Evolutionary conservation across 306 rosid species (phyloP).

Genomic region (Coriaria nepalensis): DNA sequence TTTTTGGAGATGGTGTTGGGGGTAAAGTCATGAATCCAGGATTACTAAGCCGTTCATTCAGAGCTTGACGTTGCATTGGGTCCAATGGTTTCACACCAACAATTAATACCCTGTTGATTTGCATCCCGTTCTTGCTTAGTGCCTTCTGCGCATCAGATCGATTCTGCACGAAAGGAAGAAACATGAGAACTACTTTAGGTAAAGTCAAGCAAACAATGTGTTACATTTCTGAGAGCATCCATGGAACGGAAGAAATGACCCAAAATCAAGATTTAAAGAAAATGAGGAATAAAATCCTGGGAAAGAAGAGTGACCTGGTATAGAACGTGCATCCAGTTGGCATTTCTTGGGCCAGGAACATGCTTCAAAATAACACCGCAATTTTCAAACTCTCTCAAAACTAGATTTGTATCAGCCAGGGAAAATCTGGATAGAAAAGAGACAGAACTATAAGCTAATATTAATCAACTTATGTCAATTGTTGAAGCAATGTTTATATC

Average conservation of each 20-base stretch:
- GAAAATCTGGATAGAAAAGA: slow-evolving; percentile 50
- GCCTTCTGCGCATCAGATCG: slow-evolving; percentile 86
- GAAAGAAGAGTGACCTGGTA: slow-evolving; percentile 48
- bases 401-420: slow-evolving; percentile 70
- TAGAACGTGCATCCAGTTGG: slow-evolving; percentile 91
- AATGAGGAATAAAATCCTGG: slow-evolving; percentile 2
- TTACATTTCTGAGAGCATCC: too few species aligned
- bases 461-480: too few species aligned
- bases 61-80: slow-evolving; percentile 78
- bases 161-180: slow-evolving; percentile 44
- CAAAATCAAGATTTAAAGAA: not conserved
- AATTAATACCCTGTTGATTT: slow-evolving; percentile 75
- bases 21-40: slow-evolving; percentile 77
- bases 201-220: too few species aligned
- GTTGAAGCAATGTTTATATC: too few species aligned
- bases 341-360: slow-evolving; percentile 85
- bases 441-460: too few species aligned
- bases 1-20: slow-evolving; percentile 36
- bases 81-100: slow-evolving; percentile 91
- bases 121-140: slow-evolving; percentile 77
- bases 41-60: slow-evolving; percentile 47
- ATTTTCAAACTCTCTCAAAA: slow-evolving; percentile 89
- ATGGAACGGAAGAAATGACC: not conserved
- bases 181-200: not conserved
- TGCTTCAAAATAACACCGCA: slow-evolving; percentile 91